Conservation (phyloP, 2,329 filamentous ascomycete genomes). For the Colletotrichum gloeosporioides region DNA sequence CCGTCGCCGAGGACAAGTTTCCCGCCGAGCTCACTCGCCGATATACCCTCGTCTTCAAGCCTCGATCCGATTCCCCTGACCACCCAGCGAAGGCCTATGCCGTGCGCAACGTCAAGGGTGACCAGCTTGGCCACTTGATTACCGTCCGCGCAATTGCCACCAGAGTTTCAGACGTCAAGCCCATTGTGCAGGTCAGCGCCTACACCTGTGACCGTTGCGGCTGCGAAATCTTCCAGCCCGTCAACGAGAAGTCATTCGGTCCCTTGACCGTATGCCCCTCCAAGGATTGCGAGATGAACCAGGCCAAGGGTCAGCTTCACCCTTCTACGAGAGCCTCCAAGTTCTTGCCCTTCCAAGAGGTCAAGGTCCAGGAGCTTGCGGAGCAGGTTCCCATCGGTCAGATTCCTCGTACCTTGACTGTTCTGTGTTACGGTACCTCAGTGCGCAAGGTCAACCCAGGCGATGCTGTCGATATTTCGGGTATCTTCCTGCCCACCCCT, state of each 20-base stretch:
- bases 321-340: slow-evolving; percentile 96
- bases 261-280: slow-evolving; percentile 89
- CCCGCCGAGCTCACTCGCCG: slow-evolving; percentile 90
- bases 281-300: slow-evolving; percentile 86
- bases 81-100: slow-evolving; percentile 72
- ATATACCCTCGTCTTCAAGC: slow-evolving; percentile 97
- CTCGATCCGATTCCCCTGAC: slow-evolving; percentile 75
- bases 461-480: slow-evolving; percentile 91
- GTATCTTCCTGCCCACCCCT: slow-evolving; percentile 94
- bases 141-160: slow-evolving; percentile 94
- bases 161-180: slow-evolving; percentile 96
- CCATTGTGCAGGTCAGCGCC: slow-evolving; percentile 94
- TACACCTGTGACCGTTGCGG: slow-evolving; percentile 98
- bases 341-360: slow-evolving; percentile 95
- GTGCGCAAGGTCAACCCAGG: slow-evolving; percentile 90
- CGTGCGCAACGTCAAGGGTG: slow-evolving; percentile 91
- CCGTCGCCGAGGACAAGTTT: slow-evolving; percentile 77
- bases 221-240: slow-evolving; percentile 95
- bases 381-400: slow-evolving; percentile 98
- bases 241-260: slow-evolving; percentile 88
- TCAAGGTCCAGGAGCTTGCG: slow-evolving; percentile 99
- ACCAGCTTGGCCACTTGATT: slow-evolving; percentile 91
- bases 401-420: slow-evolving; percentile 88
- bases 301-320: slow-evolving; percentile 91
- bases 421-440: slow-evolving; percentile 87